A percentile compares a stretch with the other conserved stretches of the same genome.
Conservation (phyloP, 1,139 yeast genomes). For the Yamadazyma triangularis region DNA sequence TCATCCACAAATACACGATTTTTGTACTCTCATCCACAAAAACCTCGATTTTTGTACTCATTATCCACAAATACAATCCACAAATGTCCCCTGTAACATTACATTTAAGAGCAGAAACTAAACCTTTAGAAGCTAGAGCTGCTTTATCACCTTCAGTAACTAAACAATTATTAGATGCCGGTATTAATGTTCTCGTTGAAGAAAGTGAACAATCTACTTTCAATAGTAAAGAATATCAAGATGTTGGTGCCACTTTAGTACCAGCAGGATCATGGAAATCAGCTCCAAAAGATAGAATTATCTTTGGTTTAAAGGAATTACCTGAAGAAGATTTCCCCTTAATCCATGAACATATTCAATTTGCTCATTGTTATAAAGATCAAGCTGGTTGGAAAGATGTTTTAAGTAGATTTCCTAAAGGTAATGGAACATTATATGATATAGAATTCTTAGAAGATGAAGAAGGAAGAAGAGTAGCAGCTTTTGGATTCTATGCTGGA, state of each 20-base stretch:
- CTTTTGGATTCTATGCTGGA: conserved; percentile 97
- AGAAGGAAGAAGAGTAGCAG: conserved; percentile 97
- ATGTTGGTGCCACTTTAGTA: conserved; percentile 81
- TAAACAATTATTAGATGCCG: conserved; percentile 78
- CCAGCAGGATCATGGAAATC: conserved; percentile 89
- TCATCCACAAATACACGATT: too few species aligned
- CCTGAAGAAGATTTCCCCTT: conserved; percentile 95
- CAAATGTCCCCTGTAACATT: conserved; percentile 49
- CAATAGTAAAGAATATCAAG: conserved; percentile 65
- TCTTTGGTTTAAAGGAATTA: conserved; percentile 90
- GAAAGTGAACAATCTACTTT: conserved; percentile 82
- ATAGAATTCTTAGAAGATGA: conserved; percentile 92
- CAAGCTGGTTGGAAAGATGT: conserved; percentile 98
- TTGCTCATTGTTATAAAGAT: conserved; percentile 97
- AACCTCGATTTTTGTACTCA: too few species aligned
- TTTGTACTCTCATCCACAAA: too few species aligned
- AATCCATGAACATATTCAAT: conserved; percentile 92
- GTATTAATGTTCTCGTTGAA: conserved; percentile 85
- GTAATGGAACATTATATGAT: conserved; percentile 87
- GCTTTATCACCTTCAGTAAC: conserved; percentile 92
- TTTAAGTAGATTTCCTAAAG: conserved; percentile 80
- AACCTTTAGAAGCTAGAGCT: conserved; percentile 96
- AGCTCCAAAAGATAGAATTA: conserved; percentile 87
- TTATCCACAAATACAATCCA: too few species aligned
- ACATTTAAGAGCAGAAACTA: conserved; percentile 92